Conservation (phyloP, 805 yeast genomes). For the Zygoascus flipseniorum region DNA sequence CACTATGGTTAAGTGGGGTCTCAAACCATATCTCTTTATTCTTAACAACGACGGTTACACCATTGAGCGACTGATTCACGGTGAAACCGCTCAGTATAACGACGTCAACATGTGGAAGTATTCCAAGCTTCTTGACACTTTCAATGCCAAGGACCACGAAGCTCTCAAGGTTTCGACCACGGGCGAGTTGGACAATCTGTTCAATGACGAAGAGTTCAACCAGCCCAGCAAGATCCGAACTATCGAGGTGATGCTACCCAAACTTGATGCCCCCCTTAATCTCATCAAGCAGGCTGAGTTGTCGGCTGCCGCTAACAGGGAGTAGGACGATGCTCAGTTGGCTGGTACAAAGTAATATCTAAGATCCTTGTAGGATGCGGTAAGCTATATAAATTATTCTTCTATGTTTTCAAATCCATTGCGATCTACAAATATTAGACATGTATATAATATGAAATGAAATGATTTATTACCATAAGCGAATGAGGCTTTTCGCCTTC, state of each 20-base stretch:
- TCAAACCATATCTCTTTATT: conserved; percentile 50
- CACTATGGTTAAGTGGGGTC: conserved; percentile 45
- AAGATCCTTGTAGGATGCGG: no score
- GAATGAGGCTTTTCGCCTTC: no score
- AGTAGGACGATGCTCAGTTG: not conserved
- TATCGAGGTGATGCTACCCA: conserved; percentile 49
- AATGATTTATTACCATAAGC: no score
- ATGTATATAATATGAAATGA: no score
- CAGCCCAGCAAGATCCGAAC: conserved; percentile 40
- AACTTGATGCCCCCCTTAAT: conserved; percentile 54
- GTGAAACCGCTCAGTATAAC: conserved; percentile 45
- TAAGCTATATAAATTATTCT: no score
- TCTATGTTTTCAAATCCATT: no score
- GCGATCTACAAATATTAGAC: no score
- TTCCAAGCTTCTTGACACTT: conserved; percentile 37
- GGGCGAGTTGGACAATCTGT: conserved; percentile 40
- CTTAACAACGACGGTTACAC: conserved; percentile 62
- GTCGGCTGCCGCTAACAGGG: conserved; percentile 39
- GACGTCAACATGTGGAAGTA: conserved; percentile 59
- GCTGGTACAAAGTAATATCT: not conserved
- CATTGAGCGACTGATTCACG: conserved; percentile 54
- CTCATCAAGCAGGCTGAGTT: conserved; percentile 61
- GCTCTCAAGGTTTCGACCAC: conserved; percentile 37
- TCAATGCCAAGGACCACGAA: conserved; percentile 44
- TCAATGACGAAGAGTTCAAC: conserved; percentile 33